A percentile compares a stretch with the other conserved stretches of the same genome.
Conservation (phyloP, 352 stramenopile genomes). For the Elongisporangium prolatum region DNA sequence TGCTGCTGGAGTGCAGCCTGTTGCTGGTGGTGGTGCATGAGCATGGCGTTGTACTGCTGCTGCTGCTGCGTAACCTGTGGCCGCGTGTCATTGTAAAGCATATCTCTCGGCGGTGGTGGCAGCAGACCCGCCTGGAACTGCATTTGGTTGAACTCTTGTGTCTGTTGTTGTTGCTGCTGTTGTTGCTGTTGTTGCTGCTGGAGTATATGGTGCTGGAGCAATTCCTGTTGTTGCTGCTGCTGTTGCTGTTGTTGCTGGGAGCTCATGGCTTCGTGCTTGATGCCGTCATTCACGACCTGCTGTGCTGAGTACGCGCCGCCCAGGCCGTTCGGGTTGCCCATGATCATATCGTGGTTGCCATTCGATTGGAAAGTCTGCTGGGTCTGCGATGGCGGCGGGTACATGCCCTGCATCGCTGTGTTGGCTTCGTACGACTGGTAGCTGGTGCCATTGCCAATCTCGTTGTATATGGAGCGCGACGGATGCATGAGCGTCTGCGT, state of each 20-base stretch:
- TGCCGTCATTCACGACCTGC: slow-evolving; percentile 14
- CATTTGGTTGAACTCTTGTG: slow-evolving; percentile 46
- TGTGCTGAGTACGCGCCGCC: slow-evolving; percentile 3
- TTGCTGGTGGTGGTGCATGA: slow-evolving; percentile 54
- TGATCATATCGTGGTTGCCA: slow-evolving; percentile 2
- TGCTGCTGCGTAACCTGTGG: slow-evolving; percentile 27
- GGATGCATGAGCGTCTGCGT: slow-evolving; percentile 65
- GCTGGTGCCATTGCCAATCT: slow-evolving; percentile 21
- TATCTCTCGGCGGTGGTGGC: slow-evolving; percentile 32
- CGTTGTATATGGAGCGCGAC: slow-evolving; percentile 44
- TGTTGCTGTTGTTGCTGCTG: slow-evolving; percentile 55
- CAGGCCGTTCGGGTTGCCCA: background rate
- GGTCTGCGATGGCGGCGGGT: slow-evolving; percentile 11
- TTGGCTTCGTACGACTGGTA: slow-evolving; percentile 28
- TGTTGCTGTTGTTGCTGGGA: slow-evolving; percentile 28
- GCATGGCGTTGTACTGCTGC: slow-evolving; percentile 49
- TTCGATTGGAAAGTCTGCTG: slow-evolving; percentile 6
- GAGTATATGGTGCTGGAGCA: slow-evolving; percentile 50
- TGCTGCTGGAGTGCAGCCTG: slow-evolving; percentile 29
- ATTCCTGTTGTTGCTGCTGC: slow-evolving; percentile 30
- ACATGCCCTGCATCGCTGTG: slow-evolving; percentile 21
- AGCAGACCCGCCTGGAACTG: slow-evolving; percentile 51
- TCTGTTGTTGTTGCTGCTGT: slow-evolving; percentile 28
- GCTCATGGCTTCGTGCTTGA: slow-evolving; percentile 25
- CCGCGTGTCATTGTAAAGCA: slow-evolving; percentile 18